Evolutionary conservation across 306 rosid genomes (phyloP), one percentile per base, ranked within the genome.

Genomic region (Rosa lucieae): DNA sequence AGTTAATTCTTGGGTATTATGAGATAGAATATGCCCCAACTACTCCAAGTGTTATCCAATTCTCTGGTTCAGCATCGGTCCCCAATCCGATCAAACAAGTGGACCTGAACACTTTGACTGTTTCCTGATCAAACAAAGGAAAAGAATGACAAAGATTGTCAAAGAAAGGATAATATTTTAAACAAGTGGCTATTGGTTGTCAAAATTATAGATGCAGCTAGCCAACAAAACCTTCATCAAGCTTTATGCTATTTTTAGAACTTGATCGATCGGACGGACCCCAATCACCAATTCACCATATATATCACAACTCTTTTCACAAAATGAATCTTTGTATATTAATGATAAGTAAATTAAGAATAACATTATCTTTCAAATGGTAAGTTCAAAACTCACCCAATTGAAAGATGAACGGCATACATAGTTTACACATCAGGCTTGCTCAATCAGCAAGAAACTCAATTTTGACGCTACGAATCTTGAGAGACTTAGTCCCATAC

Each of bases 381-480:
- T 5, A 32, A 1, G 65, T 58, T 3, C 65, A 58, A 58, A 58
- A 32, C 12, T 56, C 62, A 2, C 17, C 2, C 3, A 5, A 29
- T 63, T 63, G 20, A 63, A 63, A 32, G 40, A 63, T 29, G 43
- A 63, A 63, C 40, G 35, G 9, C 13, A 23, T 61, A 13, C 42
- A 26, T 29, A 62, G 40, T 29, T 61, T 62, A 58, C 65, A 62
- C 12, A 13, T 11, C 32, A 63, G 3, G 40, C 46, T 6, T 15
- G 23, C 23, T 66, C 23, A 66, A 39, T 67, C 71, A 62, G 83
- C 53, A 10, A n/a, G 14, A 77, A 83, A 53, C 79, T 66, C 90
- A 14, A 90, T 93, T 74, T 87, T 90, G 46, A 91, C 75, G 2
- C 80, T 77, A 18, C 73, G 43, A 26, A 93, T 84, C 32, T 77